A percentile compares a stretch with the other conserved stretches of the same genome.
These are phyloP conservation scores for Globisporangium paddicum DNA, from an alignment of 352 stramenopile genomes.

Conservation along the genomic window DNA sequence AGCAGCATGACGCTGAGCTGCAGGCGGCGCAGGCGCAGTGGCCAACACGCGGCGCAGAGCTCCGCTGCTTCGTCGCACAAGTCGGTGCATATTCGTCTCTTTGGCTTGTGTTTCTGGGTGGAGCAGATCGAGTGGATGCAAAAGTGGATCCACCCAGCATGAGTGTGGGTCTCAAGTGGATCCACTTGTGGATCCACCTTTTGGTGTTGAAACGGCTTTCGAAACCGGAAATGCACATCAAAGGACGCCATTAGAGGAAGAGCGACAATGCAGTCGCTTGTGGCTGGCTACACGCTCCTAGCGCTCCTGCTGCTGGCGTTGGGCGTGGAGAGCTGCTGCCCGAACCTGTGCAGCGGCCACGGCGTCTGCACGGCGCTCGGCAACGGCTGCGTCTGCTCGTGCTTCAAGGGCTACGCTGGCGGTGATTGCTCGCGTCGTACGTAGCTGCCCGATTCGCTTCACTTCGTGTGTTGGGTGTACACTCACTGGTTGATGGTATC, in stretches of 20 bases:
- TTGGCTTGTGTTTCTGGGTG: not conserved
- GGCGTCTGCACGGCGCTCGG: constrained; percentile 54
- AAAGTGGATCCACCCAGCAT: not conserved
- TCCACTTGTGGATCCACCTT: not conserved
- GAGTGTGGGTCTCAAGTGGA: not conserved
- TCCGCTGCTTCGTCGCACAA: not conserved
- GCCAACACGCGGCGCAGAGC: not conserved
- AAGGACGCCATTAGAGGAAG: not conserved
- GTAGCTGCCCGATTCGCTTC: not conserved
- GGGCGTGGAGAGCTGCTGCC: constrained; percentile 36
- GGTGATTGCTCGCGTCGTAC: constrained; percentile 87
- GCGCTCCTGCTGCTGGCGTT: constrained; percentile 14
- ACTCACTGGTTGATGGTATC: no score
- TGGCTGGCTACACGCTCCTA: not conserved
- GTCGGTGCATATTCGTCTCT: constrained; percentile 5
- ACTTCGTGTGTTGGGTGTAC: no score
- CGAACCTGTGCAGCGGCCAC: constrained; percentile 55
- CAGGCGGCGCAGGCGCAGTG: not conserved
- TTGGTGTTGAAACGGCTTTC: not conserved
- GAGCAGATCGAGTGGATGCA: not conserved
- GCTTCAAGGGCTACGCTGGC: constrained; percentile 83
- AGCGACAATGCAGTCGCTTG: not conserved
- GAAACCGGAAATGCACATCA: not conserved
- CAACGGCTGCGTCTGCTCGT: constrained; percentile 74
- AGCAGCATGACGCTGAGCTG: not conserved